Percentiles rank a stretch among this genome's conserved stretches.
Evolutionary conservation across 2,329 filamentous ascomycete species (phyloP).

Genomic region (Cryphonectria carpinicola): DNA sequence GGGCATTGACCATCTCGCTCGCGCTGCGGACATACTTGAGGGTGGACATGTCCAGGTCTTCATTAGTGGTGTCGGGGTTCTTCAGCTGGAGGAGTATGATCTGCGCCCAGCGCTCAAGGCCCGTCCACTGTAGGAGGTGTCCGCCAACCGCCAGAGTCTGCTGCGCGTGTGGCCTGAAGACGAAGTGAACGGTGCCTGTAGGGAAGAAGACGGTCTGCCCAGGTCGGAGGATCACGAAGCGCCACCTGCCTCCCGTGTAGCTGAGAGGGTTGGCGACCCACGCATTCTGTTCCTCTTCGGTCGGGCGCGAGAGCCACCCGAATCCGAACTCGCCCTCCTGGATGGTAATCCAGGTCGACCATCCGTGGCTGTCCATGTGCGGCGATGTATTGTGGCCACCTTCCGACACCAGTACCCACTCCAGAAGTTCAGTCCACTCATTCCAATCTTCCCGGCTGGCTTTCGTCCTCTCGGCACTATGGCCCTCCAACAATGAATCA

Average conservation of each 20-base stretch:
- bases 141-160: conserved; percentile 41
- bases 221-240: conserved; percentile 39
- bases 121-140: conserved; percentile 41
- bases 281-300: conserved; percentile 31
- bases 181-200: conserved; percentile 41
- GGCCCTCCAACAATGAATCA: conserved; percentile 44
- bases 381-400: conserved; percentile 41
- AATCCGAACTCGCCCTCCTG: conserved; percentile 39
- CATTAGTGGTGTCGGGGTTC: conserved; percentile 38
- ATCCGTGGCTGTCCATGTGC: conserved; percentile 41
- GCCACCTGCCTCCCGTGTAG: conserved; percentile 37
- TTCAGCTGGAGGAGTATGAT: conserved; percentile 36
- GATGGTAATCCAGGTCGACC: conserved; percentile 41
- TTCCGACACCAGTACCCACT: conserved; percentile 40
- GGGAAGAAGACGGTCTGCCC: conserved; percentile 42
- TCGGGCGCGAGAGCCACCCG: conserved; percentile 39
- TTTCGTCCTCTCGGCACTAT: conserved; percentile 35
- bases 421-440: conserved; percentile 39
- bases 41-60: conserved; percentile 33
- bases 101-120: conserved; percentile 37
- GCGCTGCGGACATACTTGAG: conserved; percentile 28
- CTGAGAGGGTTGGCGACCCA: conserved; percentile 35
- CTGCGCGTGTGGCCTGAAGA: conserved; percentile 36
- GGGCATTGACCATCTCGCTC: conserved; percentile 25
- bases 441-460: conserved; percentile 38